Percentiles rank a stretch among this genome's conserved stretches.
Conservation (phyloP, 495 filamentous ascomycete genomes). For the Aspergillus hancockii region DNA sequence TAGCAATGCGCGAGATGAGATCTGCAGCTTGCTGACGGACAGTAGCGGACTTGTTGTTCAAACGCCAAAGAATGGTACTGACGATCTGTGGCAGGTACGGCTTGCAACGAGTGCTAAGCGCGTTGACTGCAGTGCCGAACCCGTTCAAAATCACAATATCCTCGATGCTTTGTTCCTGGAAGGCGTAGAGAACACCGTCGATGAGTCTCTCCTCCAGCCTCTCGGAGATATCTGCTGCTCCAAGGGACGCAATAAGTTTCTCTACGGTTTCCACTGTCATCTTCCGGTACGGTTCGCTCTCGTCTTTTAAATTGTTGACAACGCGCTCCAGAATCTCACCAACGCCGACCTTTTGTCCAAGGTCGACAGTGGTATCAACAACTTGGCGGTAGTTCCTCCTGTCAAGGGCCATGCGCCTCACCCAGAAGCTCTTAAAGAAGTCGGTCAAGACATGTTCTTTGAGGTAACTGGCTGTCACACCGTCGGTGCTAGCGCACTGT, state of each 20-base stretch:
- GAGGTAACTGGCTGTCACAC: slow-evolving; percentile 90
- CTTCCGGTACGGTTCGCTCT: slow-evolving; percentile 96
- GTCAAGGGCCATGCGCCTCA: slow-evolving; percentile 92
- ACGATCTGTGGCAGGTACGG: slow-evolving; percentile 96
- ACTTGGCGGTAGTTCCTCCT: slow-evolving; percentile 97
- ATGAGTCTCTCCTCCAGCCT: slow-evolving; percentile 89
- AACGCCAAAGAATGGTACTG: slow-evolving; percentile 91
- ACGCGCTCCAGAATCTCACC: slow-evolving; percentile 93
- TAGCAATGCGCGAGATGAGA: slow-evolving; percentile 91
- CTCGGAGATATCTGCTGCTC: slow-evolving; percentile 91
- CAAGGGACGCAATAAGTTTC: slow-evolving; percentile 88
- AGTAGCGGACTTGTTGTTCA: slow-evolving; percentile 96
- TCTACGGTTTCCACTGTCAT: slow-evolving; percentile 99
- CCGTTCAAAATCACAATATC: slow-evolving; percentile 96
- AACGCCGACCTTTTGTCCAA: slow-evolving; percentile 94
- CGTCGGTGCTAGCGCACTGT: slow-evolving; percentile 92
- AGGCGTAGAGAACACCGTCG: slow-evolving; percentile 94
- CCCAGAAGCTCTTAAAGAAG: slow-evolving; percentile 99
- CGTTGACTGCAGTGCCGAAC: slow-evolving; percentile 98
- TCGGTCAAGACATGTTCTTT: slow-evolving; percentile 93
- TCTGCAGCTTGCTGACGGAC: slow-evolving; percentile 97
- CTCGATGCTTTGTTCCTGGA: slow-evolving; percentile 98
- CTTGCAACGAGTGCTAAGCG: slow-evolving; percentile 90
- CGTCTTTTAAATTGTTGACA: slow-evolving; percentile 94
- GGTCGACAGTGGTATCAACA: slow-evolving; percentile 95